Base-by-base conservation (phyloP, 2,329 filamentous ascomycete genomes). In the Colletotrichum liaoningense region DNA sequence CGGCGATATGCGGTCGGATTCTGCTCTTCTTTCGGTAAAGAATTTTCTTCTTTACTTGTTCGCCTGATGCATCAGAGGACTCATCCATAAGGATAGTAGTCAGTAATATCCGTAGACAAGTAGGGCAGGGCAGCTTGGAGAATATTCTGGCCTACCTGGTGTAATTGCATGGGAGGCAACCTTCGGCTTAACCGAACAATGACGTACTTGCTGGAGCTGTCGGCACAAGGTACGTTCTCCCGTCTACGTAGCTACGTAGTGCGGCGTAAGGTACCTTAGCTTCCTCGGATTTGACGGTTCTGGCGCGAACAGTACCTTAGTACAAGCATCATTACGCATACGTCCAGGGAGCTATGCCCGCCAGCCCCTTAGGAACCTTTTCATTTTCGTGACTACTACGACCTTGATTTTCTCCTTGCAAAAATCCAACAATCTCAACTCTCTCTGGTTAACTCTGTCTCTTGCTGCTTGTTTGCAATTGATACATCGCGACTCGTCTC, bases 311-410 rank as follows among this genome's bases (percentile, higher is more conserved):
- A 19, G 38, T 42, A 42, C 38, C 62, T 28, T 72, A 71, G 71
- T 71, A 57, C 67, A 35, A 62, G 60, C 62, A 73, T 73, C 71
- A 73, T 71, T 66, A 62, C 56, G 60, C 71, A 73, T 63, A 71
- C 60, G 58, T 59, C 63, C 55, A 63, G 63, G 57, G 63, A 74
- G 58, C 68, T 59, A 59, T 72, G 38, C 26, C 63, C 69, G 69
- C 68, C 35, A 55, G 54, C 57, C 59, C 30, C 38, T 38, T 38
- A 35, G 56, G 28, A 19, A 19, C 16, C 55, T 33, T 16, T 62
- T 66, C 55, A 59, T 26, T 58, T 42, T 19, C 60, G 46, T 66
- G 56, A 14, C 55, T 28, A 46, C 42, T 57, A 71, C 67, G 58
- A 19, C 35, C 57, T 63, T 33, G 54, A 28, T 57, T 52, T 24